phyloP scores from a whole-genome alignment of 108 stramenopile genomes.

The Epipyxis sp. region DNA sequence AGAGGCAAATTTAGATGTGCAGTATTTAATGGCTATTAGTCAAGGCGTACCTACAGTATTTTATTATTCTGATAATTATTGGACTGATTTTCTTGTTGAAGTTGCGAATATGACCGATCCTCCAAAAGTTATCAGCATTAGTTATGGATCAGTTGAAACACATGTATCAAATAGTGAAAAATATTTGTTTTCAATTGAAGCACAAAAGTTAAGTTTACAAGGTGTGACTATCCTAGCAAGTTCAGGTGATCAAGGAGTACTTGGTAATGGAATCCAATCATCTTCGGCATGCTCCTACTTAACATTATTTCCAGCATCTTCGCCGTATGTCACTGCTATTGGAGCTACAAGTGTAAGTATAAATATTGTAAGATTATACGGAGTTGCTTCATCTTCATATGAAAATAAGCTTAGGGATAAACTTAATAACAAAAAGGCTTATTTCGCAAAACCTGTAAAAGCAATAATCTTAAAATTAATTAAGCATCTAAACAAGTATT shows the following conservation, averaged over 20 bases:
- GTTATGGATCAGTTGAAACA: background rate
- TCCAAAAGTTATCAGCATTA: conserved; percentile 11
- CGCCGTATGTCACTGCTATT: conserved; percentile 40
- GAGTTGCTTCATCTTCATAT: too few species aligned
- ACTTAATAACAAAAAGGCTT: too few species aligned
- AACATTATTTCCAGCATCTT: conserved; percentile 35
- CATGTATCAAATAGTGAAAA: background rate
- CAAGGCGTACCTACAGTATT: background rate
- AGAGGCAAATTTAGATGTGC: conserved; percentile 14
- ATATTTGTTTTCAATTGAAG: background rate
- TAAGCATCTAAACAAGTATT: too few species aligned
- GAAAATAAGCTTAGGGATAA: too few species aligned
- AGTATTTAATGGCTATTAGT: conserved; percentile 17
- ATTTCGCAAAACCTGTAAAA: too few species aligned
- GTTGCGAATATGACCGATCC: conserved; percentile 15
- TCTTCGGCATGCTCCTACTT: background rate
- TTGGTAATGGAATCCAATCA: background rate
- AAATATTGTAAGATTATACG: too few species aligned
- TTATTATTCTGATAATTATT: background rate
- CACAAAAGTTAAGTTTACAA: background rate
- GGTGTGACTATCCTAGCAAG: background rate
- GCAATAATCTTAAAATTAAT: too few species aligned
- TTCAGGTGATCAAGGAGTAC: conserved; percentile 6
- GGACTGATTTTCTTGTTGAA: background rate
- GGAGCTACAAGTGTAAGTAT: too few species aligned